Evolutionary conservation across 192 early-diverging fungal species (phyloP).

Genomic region (Bifiguratus adelaidae): DNA sequence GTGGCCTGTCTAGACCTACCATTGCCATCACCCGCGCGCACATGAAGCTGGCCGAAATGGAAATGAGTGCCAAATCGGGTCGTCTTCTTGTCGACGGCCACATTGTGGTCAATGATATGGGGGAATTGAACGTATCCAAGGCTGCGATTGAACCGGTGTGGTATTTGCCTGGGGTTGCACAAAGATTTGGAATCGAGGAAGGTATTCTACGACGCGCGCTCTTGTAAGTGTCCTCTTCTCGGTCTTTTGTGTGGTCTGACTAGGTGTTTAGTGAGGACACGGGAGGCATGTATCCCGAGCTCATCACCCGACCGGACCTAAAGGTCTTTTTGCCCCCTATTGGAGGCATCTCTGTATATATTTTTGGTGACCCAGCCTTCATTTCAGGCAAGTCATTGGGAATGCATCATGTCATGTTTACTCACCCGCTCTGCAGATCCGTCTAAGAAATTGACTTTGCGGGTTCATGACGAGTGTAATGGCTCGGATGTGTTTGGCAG

Average conservation of each 20-base stretch:
- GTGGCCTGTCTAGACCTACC: slow-evolving; percentile 47
- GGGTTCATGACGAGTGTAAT: slow-evolving; percentile 96
- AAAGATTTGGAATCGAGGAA: slow-evolving; percentile 80
- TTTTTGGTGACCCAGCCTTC: slow-evolving; percentile 78
- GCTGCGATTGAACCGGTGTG: slow-evolving; percentile 94
- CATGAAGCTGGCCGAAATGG: slow-evolving; percentile 88
- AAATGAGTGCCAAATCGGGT: slow-evolving; percentile 53
- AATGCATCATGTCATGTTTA: neutral
- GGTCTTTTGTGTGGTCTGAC: neutral
- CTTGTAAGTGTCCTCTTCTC: slow-evolving; percentile 44
- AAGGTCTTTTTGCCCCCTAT: slow-evolving; percentile 93
- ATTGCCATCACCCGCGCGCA: slow-evolving; percentile 94
- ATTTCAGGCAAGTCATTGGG: slow-evolving; percentile 33
- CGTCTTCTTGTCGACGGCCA: slow-evolving; percentile 69
- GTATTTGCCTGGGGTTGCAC: slow-evolving; percentile 87
- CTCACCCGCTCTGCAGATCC: slow-evolving; percentile 38
- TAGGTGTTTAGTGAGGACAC: slow-evolving; percentile 57
- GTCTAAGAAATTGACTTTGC: slow-evolving; percentile 66
- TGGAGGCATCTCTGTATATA: slow-evolving; percentile 86
- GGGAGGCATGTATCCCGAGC: slow-evolving; percentile 91
- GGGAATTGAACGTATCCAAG: slow-evolving; percentile 83
- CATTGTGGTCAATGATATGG: slow-evolving; percentile 62
- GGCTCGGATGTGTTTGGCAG: slow-evolving; percentile 79
- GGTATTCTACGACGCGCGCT: slow-evolving; percentile 69
- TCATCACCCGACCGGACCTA: slow-evolving; percentile 85